phyloP scores from a whole-genome alignment of 306 rosid genomes.

The Acacia acuminata region DNA sequence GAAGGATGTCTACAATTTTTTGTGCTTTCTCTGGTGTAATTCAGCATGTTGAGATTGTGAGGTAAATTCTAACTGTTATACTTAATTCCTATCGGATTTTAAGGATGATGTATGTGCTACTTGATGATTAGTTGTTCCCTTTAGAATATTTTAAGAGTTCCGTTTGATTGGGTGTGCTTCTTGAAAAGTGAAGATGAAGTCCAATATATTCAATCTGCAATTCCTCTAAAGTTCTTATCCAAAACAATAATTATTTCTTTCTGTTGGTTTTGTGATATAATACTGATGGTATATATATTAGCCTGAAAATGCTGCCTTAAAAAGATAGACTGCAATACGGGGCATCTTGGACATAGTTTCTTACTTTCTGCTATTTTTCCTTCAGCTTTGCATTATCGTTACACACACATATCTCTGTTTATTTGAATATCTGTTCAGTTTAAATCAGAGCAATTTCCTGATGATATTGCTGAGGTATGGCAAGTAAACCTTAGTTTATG shows the following conservation, averaged over 20 bases:
- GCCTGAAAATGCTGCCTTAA: too few relatives aligned
- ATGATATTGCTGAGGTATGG: conserved; percentile 87
- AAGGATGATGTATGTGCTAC: too few relatives aligned
- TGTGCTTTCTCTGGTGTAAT: conserved; percentile 67
- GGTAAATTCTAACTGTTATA: conserved; percentile 33
- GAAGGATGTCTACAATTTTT: conserved; percentile 61
- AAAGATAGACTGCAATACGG: too few relatives aligned
- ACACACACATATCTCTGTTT: too few relatives aligned
- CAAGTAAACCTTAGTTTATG: conserved; percentile 14
- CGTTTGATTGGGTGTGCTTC: neutral
- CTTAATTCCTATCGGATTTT: too few relatives aligned
- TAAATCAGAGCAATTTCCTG: conserved; percentile 90
- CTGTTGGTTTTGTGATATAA: neutral
- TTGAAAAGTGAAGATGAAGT: neutral
- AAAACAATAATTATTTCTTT: neutral
- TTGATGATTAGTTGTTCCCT: neutral
- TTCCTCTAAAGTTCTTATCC: neutral
- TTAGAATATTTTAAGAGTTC: neutral
- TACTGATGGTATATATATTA: neutral
- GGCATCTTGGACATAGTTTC: too few relatives aligned
- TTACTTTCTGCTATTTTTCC: too few relatives aligned
- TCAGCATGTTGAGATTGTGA: conserved; percentile 54
- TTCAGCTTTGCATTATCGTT: too few relatives aligned
- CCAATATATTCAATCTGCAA: neutral
- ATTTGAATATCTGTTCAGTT: too few relatives aligned